Conservation (phyloP, 2,329 filamentous ascomycete genomes). For the Bipolaris oryzae region DNA sequence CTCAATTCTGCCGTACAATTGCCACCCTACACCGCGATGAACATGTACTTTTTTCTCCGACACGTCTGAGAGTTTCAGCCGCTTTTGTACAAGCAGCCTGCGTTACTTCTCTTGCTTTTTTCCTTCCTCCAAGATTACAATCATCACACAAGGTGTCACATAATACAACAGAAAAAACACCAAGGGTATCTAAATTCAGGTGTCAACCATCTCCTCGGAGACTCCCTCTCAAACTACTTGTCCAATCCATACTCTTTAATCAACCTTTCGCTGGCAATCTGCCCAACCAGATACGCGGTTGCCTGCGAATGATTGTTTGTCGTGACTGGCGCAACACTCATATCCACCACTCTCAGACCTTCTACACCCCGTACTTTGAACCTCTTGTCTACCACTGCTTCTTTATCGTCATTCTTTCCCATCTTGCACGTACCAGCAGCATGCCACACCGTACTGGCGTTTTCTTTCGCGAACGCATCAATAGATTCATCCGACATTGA, state of each 20-base stretch:
- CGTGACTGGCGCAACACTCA: conserved; percentile 42
- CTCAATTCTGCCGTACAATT: neutral
- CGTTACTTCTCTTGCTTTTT: neutral
- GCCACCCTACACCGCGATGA: neutral
- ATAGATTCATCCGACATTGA: conserved; percentile 60
- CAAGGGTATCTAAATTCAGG: no score
- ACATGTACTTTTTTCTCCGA: neutral
- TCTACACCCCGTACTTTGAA: conserved; percentile 48
- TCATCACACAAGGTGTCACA: neutral
- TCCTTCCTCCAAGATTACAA: neutral
- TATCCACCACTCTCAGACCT: conserved; percentile 49
- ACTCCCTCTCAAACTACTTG: neutral
- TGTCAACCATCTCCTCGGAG: neutral
- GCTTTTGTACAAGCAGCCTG: neutral
- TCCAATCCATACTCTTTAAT: conserved; percentile 38
- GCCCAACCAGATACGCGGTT: conserved; percentile 44
- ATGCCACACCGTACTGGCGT: conserved; percentile 45
- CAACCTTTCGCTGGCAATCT: conserved; percentile 44
- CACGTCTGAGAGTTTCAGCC: neutral
- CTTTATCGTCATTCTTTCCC: conserved; percentile 42
- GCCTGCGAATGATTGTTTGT: conserved; percentile 46
- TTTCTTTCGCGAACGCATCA: conserved; percentile 39
- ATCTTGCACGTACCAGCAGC: conserved; percentile 47
- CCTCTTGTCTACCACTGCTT: conserved; percentile 47
- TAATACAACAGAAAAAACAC: neutral